Evolutionary conservation across 2,329 filamentous ascomycete species (phyloP), one percentile per base, ranked within the genome.

Genomic region (Calycina herbarum): DNA sequence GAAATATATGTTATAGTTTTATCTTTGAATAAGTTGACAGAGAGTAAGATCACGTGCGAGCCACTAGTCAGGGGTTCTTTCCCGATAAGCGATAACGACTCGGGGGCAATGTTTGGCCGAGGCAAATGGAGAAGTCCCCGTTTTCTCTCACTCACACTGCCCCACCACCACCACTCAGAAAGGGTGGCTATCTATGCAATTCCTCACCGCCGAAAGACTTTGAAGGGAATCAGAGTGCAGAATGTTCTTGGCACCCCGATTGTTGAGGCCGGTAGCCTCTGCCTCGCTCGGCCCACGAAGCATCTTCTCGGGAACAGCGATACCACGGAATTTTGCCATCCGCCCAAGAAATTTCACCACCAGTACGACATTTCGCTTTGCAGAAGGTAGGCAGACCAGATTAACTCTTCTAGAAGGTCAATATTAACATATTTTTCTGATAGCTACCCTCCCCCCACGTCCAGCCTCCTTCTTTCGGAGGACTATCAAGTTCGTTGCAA

Each of bases 401-500:
- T 51, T 24, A 33, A 24, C n/a, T 38, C 38, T 13, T 27, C 2
- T 24, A 13, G 17, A 5, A 48, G 13, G 24, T 13, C 20, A 15
- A 27, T 3, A 20, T n/a, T 62, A 13, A 40, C 27, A 40, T 10
- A 13, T 6, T 54, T 64, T 11, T 57, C 35, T 35, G 15, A 24
- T 61, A 40, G 42, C 57, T 29, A 33, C 54, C 20, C 67, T 68
- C 31, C 24, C 69, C 15, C 68, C 70, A 40, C 68, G 69, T 63
- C 78, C 57, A 13, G 61, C 79, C 45, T 78, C 82, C 40, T 73
- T 82, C 56, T 68, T 82, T 59, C 77, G 79, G 69, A 80, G 83
- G 61, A 77, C 81, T 65, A 73, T 83, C 67, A 79, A 80, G 38
- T 73, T 84, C 72, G 64, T 83, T 68, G 78, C 78, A 64, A 78